Conservation (phyloP, 768 basidiomycete genomes). For the Mycena galopus region DNA sequence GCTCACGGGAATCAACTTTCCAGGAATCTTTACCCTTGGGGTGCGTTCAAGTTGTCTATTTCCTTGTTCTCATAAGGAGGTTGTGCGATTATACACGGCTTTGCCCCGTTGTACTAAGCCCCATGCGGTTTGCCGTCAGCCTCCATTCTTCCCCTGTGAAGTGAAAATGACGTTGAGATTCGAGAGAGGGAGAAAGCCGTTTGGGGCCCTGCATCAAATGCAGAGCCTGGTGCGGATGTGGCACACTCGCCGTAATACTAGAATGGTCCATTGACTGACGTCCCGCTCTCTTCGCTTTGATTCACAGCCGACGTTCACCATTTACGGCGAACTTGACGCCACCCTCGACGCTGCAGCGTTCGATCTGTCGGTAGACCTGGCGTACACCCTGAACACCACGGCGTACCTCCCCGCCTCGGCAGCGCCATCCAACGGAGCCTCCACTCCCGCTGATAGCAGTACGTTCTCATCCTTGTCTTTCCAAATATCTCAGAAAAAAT, state of each 20-base stretch:
- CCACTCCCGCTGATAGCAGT: slow-evolving; percentile 17
- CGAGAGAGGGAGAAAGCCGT: too few relatives aligned
- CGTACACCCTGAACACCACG: slow-evolving; percentile 39
- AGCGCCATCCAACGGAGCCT: background rate
- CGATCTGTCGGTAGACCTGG: slow-evolving; percentile 42
- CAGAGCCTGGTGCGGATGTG: too few relatives aligned
- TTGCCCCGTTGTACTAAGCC: too few relatives aligned
- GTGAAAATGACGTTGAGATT: too few relatives aligned
- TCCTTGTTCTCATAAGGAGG: too few relatives aligned
- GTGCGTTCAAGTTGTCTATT: slow-evolving; percentile 36
- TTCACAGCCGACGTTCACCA: slow-evolving; percentile 28
- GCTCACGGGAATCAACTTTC: slow-evolving; percentile 46
- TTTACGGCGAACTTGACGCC: slow-evolving; percentile 37
- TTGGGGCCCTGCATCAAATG: too few relatives aligned
- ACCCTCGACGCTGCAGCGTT: slow-evolving; percentile 41
- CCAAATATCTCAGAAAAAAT: background rate
- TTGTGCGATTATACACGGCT: too few relatives aligned
- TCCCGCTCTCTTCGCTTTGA: too few relatives aligned
- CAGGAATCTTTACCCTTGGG: slow-evolving; percentile 48
- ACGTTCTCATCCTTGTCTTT: background rate
- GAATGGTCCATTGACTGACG: too few relatives aligned
- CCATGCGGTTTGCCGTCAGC: too few relatives aligned
- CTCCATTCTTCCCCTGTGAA: too few relatives aligned
- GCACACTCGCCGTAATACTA: too few relatives aligned
- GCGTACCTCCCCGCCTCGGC: slow-evolving; percentile 42